Percentiles rank a stretch among this genome's conserved stretches.
phyloP scores from a whole-genome alignment of 75 land plant genomes.

The Cryptomeria japonica region DNA sequence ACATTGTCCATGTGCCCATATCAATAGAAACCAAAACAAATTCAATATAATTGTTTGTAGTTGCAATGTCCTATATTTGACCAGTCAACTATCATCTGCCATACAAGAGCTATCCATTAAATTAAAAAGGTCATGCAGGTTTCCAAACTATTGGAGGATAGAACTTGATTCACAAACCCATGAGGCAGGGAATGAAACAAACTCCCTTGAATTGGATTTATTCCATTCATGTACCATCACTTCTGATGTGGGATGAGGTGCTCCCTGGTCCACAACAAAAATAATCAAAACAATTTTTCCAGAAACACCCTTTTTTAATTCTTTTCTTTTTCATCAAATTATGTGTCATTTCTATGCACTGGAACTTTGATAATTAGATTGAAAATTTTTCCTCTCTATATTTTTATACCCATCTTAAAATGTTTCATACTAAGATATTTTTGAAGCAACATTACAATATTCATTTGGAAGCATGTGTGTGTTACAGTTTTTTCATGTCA shows the following conservation, averaged over 20 bases:
- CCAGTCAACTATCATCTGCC: background rate
- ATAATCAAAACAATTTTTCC: background rate
- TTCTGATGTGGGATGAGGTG: conserved; percentile 93
- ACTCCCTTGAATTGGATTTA: conserved; percentile 85
- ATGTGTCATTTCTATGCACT: background rate
- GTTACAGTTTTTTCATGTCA: too few relatives aligned
- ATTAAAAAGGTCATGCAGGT: background rate
- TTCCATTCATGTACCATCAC: conserved; percentile 85
- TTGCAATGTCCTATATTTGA: background rate
- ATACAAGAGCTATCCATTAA: background rate
- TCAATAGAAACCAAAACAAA: conserved; percentile 13
- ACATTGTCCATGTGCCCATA: conserved; percentile 97
- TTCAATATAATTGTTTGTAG: background rate
- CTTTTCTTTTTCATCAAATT: too few relatives aligned
- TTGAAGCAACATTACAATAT: too few relatives aligned
- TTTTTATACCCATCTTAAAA: too few relatives aligned
- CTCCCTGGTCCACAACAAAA: conserved; percentile 58
- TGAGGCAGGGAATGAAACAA: conserved; percentile 92
- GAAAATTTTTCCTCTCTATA: background rate
- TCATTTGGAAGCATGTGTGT: too few relatives aligned
- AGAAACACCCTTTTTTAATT: background rate
- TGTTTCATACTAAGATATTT: too few relatives aligned
- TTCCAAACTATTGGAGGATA: conserved; percentile 90
- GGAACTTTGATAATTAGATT: background rate
- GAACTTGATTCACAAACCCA: conserved; percentile 91